phyloP scores from a whole-genome alignment of 225 moss, liverwort and hornwort genomes.

The Thuidium tamariscinum region DNA sequence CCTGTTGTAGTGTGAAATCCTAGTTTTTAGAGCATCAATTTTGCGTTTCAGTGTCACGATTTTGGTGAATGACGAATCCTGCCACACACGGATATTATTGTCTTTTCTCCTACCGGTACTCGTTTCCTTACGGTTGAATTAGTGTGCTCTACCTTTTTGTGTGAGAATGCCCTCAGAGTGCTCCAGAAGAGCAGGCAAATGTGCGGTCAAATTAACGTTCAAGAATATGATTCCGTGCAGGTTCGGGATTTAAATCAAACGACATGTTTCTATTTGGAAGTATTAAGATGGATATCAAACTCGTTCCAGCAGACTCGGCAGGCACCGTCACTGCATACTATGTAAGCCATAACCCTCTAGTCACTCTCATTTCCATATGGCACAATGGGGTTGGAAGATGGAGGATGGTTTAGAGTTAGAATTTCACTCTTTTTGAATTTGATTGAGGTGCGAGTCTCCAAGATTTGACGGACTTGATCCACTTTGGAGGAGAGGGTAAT shows the following conservation, averaged over 20 bases:
- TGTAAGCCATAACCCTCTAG: conserved; percentile 1
- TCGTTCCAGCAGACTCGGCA: conserved; percentile 37
- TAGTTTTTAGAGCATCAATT: background rate
- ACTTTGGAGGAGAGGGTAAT: background rate
- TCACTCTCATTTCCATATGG: no score
- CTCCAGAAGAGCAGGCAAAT: background rate
- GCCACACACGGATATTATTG: background rate
- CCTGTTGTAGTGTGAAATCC: background rate
- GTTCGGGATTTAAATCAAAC: conserved; percentile 33
- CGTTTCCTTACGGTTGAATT: background rate
- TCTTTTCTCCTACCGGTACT: background rate
- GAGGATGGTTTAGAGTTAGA: no score
- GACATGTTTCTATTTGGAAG: conserved; percentile 29
- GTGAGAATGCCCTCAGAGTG: background rate
- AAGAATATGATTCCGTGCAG: background rate
- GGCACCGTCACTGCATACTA: conserved; percentile 49
- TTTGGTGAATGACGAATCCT: background rate
- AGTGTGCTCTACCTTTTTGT: background rate
- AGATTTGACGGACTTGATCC: background rate
- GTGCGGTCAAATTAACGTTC: background rate
- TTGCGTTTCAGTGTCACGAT: background rate
- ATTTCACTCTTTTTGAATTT: background rate
- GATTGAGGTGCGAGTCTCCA: background rate
- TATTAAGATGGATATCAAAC: conserved; percentile 44
- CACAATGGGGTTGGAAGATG: background rate